phyloP scores from a whole-genome alignment of 2,329 filamentous ascomycete species.

The Ascochyta viciae-villosae region DNA sequence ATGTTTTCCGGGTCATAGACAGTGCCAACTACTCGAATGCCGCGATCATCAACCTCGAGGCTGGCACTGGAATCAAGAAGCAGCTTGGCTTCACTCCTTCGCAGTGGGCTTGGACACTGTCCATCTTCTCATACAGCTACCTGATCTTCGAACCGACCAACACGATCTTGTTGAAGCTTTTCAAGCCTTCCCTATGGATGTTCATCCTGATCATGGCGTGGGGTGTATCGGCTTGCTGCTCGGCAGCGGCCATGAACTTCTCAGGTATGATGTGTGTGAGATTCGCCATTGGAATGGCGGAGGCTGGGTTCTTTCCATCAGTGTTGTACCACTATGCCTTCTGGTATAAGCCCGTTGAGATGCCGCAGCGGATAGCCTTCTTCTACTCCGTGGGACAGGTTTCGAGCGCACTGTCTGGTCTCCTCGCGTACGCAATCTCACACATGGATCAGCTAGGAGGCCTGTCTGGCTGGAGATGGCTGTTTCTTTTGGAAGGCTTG shows the following conservation, averaged over 20 bases:
- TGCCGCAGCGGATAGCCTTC: slow-evolving; percentile 29
- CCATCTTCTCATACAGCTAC: slow-evolving; percentile 44
- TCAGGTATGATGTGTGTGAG: slow-evolving; percentile 31
- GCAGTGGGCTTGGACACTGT: slow-evolving; percentile 44
- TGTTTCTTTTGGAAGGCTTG: slow-evolving; percentile 29
- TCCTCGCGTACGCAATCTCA: slow-evolving; percentile 61
- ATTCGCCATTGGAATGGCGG: slow-evolving; percentile 29
- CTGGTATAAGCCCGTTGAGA: slow-evolving; percentile 52
- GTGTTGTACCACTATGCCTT: slow-evolving; percentile 59
- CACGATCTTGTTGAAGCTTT: slow-evolving; percentile 28
- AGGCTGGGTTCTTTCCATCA: slow-evolving; percentile 23
- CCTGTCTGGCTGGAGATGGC: slow-evolving; percentile 39
- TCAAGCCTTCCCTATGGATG: slow-evolving; percentile 29
- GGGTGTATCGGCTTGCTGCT: slow-evolving; percentile 34
- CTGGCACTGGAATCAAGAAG: slow-evolving; percentile 41
- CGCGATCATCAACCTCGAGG: slow-evolving; percentile 46
- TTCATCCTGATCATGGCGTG: slow-evolving; percentile 30
- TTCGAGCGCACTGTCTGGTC: slow-evolving; percentile 24
- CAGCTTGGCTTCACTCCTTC: slow-evolving; percentile 38
- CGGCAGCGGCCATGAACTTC: slow-evolving; percentile 26
- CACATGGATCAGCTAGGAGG: slow-evolving; percentile 64
- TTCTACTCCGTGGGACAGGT: slow-evolving; percentile 59
- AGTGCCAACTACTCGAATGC: slow-evolving; percentile 41
- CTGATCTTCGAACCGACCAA: slow-evolving; percentile 37
- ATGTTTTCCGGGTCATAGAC: slow-evolving; percentile 40